phyloP scores from a whole-genome alignment of 768 basidiomycete species.

The Collybia sp. region DNA sequence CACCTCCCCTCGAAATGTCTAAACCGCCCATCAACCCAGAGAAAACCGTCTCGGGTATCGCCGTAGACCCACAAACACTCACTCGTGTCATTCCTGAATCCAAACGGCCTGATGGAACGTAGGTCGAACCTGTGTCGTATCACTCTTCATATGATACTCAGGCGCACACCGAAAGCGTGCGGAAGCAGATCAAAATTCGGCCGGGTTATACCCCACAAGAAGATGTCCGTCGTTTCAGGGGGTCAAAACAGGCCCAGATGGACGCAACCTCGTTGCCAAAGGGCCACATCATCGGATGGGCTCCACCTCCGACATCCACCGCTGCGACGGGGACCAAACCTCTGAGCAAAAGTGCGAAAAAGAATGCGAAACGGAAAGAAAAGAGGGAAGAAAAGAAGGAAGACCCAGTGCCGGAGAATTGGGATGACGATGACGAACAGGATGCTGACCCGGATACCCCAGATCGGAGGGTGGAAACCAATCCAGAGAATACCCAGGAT shows the following conservation, averaged over 20 bases:
- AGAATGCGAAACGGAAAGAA: constrained; percentile 75
- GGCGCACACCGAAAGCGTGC: constrained; percentile 44
- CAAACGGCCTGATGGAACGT: constrained; percentile 81
- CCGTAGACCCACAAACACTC: constrained; percentile 79
- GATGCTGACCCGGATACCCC: not conserved
- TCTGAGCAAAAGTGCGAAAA: constrained; percentile 77
- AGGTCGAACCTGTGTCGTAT: constrained; percentile 24
- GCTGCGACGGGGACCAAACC: constrained; percentile 34
- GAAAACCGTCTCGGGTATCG: constrained; percentile 71
- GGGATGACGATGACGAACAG: constrained; percentile 71
- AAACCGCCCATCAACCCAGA: constrained; percentile 72
- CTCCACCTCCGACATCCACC: constrained; percentile 48
- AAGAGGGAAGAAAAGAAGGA: constrained; percentile 56
- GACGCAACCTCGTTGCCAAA: constrained; percentile 63
- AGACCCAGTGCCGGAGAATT: constrained; percentile 64
- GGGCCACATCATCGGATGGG: constrained; percentile 83
- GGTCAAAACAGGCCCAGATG: constrained; percentile 69
- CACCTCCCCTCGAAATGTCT: constrained; percentile 46
- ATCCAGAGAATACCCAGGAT: no score
- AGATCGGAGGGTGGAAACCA: not conserved
- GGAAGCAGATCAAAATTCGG: constrained; percentile 85
- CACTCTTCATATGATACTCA: constrained; percentile 7
- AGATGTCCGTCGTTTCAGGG: constrained; percentile 83
- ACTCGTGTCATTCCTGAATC: constrained; percentile 89
- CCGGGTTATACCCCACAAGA: constrained; percentile 95